Percentiles rank a stretch among this genome's conserved stretches.
phyloP scores from a whole-genome alignment of 805 yeast species.

The Yamadazyma nakazawae region DNA sequence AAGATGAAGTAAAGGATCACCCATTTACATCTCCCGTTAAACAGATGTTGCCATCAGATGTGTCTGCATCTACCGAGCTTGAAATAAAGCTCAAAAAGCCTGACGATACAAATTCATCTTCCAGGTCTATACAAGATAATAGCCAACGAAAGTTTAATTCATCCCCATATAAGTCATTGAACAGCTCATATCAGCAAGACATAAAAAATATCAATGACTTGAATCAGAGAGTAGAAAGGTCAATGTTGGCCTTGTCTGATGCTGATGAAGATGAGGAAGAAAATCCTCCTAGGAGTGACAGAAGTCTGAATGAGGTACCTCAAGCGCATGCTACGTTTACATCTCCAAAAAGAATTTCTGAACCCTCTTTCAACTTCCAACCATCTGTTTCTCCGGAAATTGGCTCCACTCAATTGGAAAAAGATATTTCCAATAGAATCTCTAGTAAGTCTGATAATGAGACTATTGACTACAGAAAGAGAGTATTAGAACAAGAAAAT shows the following conservation, averaged over 20 bases:
- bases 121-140: neutral
- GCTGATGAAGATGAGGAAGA: neutral
- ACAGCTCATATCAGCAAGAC: constrained; percentile 7
- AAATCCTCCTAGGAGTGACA: too few relatives aligned
- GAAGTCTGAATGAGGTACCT: neutral
- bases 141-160: neutral
- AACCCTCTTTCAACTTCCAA: neutral
- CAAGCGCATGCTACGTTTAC: constrained; percentile 10
- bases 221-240: constrained; percentile 9
- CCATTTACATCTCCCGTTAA: constrained; percentile 8
- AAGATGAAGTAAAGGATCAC: neutral
- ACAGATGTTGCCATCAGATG: constrained; percentile 16
- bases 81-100: constrained; percentile 1
- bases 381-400: neutral
- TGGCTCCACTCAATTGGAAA: constrained; percentile 1
- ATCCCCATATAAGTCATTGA: constrained; percentile 2
- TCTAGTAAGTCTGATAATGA: neutral
- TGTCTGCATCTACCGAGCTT: constrained; percentile 17
- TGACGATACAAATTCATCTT: neutral
- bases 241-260: constrained; percentile 7
- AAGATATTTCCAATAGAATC: neutral
- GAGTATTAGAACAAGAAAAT: neutral
- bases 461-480: neutral
- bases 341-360: constrained; percentile 1
- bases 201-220: constrained; percentile 8